Evolutionary conservation across 163 green algal genomes (phyloP).

Genomic region (Chlamydomonas reinhardtii): DNA sequence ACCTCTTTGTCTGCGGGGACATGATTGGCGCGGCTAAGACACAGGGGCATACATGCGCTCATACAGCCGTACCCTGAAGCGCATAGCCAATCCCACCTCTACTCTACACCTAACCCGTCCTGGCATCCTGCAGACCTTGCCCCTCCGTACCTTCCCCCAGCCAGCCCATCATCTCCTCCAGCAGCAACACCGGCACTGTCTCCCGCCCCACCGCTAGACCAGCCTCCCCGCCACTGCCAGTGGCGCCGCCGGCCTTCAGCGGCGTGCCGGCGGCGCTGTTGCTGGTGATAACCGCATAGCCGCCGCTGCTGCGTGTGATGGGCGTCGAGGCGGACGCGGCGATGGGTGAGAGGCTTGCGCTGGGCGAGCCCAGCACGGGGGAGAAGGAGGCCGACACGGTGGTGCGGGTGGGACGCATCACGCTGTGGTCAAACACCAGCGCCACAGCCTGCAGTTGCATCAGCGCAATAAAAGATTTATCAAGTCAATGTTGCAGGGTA

Average conservation of each 20-base stretch:
- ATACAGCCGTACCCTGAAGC: too few relatives aligned
- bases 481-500: too few relatives aligned
- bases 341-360: neutral
- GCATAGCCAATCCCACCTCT: too few relatives aligned
- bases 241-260: neutral
- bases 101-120: too few relatives aligned
- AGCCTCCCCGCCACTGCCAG: neutral
- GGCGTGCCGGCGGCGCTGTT: neutral
- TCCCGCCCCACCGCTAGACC: slow-evolving; percentile 35
- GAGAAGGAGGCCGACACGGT: neutral
- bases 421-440: slow-evolving; percentile 83
- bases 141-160: slow-evolving; percentile 28
- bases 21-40: too few relatives aligned
- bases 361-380: neutral
- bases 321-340: neutral
- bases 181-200: slow-evolving; percentile 76
- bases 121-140: too few relatives aligned
- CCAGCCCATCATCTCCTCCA: slow-evolving; percentile 76
- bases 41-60: too few relatives aligned
- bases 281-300: neutral
- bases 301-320: neutral
- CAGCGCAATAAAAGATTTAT: too few relatives aligned
- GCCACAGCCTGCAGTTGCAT: slow-evolving; percentile 81
- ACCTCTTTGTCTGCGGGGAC: slow-evolving; percentile 14
- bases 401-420: neutral